Evolutionary conservation across 208 protist species (phyloP), one percentile per base, ranked within the genome.

Genomic region (Trypanosoma congolense): DNA sequence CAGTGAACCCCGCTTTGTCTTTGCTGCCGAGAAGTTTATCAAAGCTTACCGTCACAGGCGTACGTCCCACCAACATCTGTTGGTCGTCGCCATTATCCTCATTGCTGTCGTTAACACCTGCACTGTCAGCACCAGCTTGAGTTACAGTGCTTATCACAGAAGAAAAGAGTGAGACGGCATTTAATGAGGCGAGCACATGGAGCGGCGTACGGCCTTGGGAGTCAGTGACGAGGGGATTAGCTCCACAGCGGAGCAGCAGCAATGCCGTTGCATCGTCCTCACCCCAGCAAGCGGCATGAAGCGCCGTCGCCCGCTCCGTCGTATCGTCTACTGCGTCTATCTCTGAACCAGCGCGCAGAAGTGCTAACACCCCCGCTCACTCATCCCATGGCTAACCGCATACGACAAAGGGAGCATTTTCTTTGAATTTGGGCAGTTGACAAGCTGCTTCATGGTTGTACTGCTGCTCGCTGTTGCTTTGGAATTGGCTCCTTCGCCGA

Each of bases 141-240:
- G 59, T 54, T 1, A 60, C 59, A 2, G 46, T 55, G 42, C 69
- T 54, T 2, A 83, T 53, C 18, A 77, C 3, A 26, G 50, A 59
- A 14, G 49, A 43, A 43, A 75, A 53, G 4, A 83, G 48, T 3
- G n/a, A 33, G 12, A 44, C 33, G 14, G 75, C 68, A 54, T 77
- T 73, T 3, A 78, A 69, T 28, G 55, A 72, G 36, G 73, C 76
- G 2, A 82, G 56, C n/a, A 82, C 53, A 60, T 88, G 80, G 16
- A 88, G 57, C 10, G 73, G 59, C 2, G 80, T 88, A 3, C 71
- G 60, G 1, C 76, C 74, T 19, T 75, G 65, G 1, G 71, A 66
- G 49, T 89, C 69, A 2, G 26, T 44, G 4, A 70, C 59, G n/a
- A 64, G 48, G 0, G 69, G 63, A 49, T 77, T 73, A 0, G 80